Base-by-base conservation (phyloP, 1,284 basidiomycete genomes). In the Porodaedalea pini region DNA sequence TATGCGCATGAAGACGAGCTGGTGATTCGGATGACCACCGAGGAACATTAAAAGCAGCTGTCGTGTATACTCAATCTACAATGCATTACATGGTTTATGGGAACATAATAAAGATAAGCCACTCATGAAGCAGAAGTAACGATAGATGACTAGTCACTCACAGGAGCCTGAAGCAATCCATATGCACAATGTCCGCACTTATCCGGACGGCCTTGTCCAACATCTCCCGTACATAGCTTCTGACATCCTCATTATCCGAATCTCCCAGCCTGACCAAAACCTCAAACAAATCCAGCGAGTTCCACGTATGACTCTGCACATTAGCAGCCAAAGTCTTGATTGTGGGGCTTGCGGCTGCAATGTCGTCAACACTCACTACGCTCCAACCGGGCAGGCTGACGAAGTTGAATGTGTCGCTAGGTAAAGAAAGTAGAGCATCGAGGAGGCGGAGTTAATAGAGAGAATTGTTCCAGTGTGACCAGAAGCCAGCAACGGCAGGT, bases 1-100 rank as follows among this genome's bases (percentile, higher is more conserved):
- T 59, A 99, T 85, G 57, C 93, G 82, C 85, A 96, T 92, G 75
- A 99, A 98, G 57, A 98, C 95, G 21, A 99, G 83, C 64, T 96
- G 92, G 65, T 96, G 92, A 63, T 94, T 94, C 5, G 94, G 93
- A 68, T 97, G 91, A 4, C 93, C 90, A 19, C 85, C 86, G 48
- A 99, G 79, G 77, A 99, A 98, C 84, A 95, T 90, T 44, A 85
- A 80, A 51, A 98, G 78, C 25, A 99, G 79, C 67, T 90, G 90
- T 53, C 88, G 83, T 15, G 91, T 86, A 71, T 98, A 92, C 63
- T 94, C 91, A 32, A 82, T 73, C 45, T 96, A 90, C 48, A 94
- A 88, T 17, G 88, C 83, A 63, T 89, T 92, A 88, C 95, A 97
- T 4, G 88, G 84, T 66, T 90, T 78, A 77, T 93, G n/a, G n/a